A percentile compares a stretch with the other conserved stretches of the same genome.
Conservation (phyloP, 495 filamentous ascomycete genomes). For the Glarea lozoyensis region DNA sequence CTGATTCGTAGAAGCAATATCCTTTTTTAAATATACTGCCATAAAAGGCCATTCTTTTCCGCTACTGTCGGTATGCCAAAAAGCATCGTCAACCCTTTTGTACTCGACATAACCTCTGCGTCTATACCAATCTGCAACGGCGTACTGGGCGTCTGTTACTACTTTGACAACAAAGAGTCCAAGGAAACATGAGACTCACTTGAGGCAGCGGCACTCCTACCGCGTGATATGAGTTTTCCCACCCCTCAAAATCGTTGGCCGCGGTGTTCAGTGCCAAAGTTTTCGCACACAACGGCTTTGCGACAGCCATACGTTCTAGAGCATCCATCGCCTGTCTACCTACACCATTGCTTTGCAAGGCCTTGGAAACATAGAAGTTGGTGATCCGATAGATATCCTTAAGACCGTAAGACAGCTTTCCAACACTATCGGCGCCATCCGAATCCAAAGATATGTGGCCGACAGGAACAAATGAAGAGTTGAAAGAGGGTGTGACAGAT, state of each 20-base stretch:
- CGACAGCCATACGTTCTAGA: constrained; percentile 23
- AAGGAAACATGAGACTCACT: constrained; percentile 15
- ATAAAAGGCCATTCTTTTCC: constrained; percentile 11
- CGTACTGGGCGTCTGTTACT: not conserved
- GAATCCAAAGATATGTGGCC: constrained; percentile 31
- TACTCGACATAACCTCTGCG: constrained; percentile 45
- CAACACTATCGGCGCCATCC: constrained; percentile 15
- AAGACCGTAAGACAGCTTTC: constrained; percentile 4
- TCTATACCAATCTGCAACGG: constrained; percentile 43
- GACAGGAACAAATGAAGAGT: constrained; percentile 25
- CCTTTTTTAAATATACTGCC: constrained; percentile 15
- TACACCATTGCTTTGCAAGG: constrained; percentile 25
- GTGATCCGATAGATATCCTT: constrained; percentile 25
- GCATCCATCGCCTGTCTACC: constrained; percentile 28
- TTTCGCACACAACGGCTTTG: constrained; percentile 24
- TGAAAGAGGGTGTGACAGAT: constrained; percentile 13
- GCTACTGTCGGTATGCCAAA: constrained; percentile 2
- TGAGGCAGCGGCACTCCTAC: constrained; percentile 14
- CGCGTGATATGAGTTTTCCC: constrained; percentile 10
- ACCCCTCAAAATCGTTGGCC: constrained; percentile 16
- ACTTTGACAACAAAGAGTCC: not conserved
- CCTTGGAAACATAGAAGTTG: constrained; percentile 28
- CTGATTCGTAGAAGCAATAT: constrained; percentile 14
- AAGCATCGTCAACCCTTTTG: constrained; percentile 5
- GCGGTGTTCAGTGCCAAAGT: constrained; percentile 26